These are phyloP conservation scores for Pythium coloratum DNA, from an alignment of 352 stramenopile species.

Conservation along the genomic window DNA sequence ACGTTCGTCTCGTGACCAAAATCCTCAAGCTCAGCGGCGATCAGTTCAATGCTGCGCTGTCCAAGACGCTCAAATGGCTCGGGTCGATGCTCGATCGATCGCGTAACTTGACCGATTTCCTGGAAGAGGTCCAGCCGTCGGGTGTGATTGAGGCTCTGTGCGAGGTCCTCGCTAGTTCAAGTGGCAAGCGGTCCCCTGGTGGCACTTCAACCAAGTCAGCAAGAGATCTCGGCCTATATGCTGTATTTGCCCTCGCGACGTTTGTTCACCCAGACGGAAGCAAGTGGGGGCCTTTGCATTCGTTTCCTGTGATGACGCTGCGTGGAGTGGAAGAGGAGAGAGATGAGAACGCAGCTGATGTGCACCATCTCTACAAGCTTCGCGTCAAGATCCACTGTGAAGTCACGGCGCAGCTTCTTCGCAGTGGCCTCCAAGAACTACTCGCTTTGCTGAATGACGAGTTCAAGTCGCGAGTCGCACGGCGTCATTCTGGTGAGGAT, in stretches of 20 bases:
- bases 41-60: slow-evolving; percentile 35
- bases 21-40: slow-evolving; percentile 41
- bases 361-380: slow-evolving; percentile 59
- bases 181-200: slow-evolving; percentile 44
- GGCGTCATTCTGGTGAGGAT: slow-evolving; percentile 23
- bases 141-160: slow-evolving; percentile 67
- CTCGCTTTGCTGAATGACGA: slow-evolving; percentile 51
- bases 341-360: slow-evolving; percentile 19
- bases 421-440: slow-evolving; percentile 47
- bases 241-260: slow-evolving; percentile 63
- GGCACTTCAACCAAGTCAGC: slow-evolving; percentile 45
- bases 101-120: slow-evolving; percentile 44
- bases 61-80: slow-evolving; percentile 77
- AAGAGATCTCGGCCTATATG: slow-evolving; percentile 50
- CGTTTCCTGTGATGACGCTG: slow-evolving; percentile 62
- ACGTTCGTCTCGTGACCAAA: slow-evolving; percentile 44
- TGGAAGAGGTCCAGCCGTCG: slow-evolving; percentile 60
- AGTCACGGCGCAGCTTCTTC: slow-evolving; percentile 58
- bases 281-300: slow-evolving; percentile 47
- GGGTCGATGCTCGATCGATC: slow-evolving; percentile 73
- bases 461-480: slow-evolving; percentile 33
- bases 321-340: slow-evolving; percentile 10
- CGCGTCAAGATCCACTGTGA: slow-evolving; percentile 73
- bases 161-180: slow-evolving; percentile 50
- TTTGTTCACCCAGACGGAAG: slow-evolving; percentile 73